Evolutionary conservation across 2,329 filamentous ascomycete genomes (phyloP), one percentile per base, ranked within the genome.

Genomic region (Fusarium drepaniforme): DNA sequence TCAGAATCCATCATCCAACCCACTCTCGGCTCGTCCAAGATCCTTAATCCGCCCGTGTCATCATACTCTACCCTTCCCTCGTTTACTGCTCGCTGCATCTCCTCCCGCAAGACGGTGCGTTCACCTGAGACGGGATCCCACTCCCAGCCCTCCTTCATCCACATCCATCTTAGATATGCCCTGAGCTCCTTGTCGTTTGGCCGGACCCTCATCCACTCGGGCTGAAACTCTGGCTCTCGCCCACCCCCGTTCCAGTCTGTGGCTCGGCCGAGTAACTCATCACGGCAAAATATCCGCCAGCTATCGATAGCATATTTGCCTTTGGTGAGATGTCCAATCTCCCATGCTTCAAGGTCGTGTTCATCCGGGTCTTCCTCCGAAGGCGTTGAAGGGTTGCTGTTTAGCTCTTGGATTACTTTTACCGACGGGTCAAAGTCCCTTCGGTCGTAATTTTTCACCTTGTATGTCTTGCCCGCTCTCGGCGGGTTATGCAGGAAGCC

Each of bases 251-350:
- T 92, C 90, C 92, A 94, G 73, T 92, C 90, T 12, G 84, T 81
- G 2, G 92, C 90, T 21, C 91, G 82, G 0, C 91, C 92, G 9
- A 95, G 89, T 28, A 97, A 82, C 37, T 88, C 86, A 81, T 98
- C 96, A 2, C 96, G 90, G 81, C 95, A 98, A 82, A 98, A 98
- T 73, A 98, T 98, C 4, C 96, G 91, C 94, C 95, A 98, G 79
- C 93, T 96, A 82, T 98, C 96, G 59, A 96, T 86, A 0, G 94
- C 93, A 82, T 98, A 98, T 2, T 91, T 88, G 18, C 95, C 94
- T 64, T 94, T 92, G 0, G 94, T 95, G 67, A 98, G 85, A 81
- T 97, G 94, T 0, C 93, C 95, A 70, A 98, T 93, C 79, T 98
- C 96, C 92, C 95, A 97, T 0, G 90, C 89, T 13, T 87, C 85